Conservation (phyloP, 495 filamentous ascomycete genomes). For the Immersiella caudata region DNA sequence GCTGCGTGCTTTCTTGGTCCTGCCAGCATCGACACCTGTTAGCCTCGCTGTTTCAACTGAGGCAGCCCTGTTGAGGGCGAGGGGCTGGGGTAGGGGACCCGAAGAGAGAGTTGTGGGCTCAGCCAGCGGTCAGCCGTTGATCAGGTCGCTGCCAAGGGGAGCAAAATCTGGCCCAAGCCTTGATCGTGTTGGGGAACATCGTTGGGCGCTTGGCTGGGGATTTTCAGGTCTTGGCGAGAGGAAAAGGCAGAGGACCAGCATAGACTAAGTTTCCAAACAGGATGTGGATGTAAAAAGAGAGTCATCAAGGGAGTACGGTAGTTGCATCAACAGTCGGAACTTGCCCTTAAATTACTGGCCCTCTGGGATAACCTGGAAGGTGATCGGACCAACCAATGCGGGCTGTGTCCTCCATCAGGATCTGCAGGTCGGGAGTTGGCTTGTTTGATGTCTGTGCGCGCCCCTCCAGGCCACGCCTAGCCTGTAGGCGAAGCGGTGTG, state of each 20-base stretch:
- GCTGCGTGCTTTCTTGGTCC: slow-evolving; percentile 5
- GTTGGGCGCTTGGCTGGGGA: not conserved
- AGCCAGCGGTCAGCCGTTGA: not conserved
- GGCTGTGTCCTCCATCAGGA: too few relatives aligned
- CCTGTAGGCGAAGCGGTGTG: too few relatives aligned
- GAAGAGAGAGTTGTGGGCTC: slow-evolving; percentile 1
- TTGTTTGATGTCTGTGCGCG: too few relatives aligned
- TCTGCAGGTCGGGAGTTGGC: too few relatives aligned
- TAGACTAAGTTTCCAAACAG: not conserved
- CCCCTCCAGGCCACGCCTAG: too few relatives aligned
- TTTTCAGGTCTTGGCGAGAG: not conserved
- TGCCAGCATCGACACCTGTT: slow-evolving; percentile 4
- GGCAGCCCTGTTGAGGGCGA: not conserved
- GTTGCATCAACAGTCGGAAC: too few relatives aligned
- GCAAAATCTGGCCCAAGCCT: not conserved
- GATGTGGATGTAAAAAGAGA: too few relatives aligned
- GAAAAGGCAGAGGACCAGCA: not conserved
- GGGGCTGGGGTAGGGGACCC: not conserved
- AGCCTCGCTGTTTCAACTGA: slow-evolving; percentile 7
- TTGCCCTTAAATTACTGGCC: too few relatives aligned
- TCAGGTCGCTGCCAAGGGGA: not conserved
- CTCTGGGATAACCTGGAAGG: too few relatives aligned
- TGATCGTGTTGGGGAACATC: not conserved
- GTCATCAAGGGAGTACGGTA: too few relatives aligned
- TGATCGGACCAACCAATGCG: too few relatives aligned